Evolutionary conservation across 768 basidiomycete genomes (phyloP).

Genomic region (Hebeloma cylindrosporum): DNA sequence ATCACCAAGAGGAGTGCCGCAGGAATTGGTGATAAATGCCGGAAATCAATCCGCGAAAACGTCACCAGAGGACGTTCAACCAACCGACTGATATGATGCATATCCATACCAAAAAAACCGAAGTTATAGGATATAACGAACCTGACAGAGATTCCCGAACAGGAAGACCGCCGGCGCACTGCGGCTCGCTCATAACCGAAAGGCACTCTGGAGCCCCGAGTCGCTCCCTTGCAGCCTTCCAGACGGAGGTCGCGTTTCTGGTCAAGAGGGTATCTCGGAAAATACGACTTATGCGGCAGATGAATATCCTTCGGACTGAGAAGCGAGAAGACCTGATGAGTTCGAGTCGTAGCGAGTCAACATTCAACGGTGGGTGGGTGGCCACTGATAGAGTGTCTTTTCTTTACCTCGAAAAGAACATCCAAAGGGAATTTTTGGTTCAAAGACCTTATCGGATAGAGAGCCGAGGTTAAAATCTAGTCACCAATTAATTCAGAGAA

Average conservation of each 20-base stretch:
- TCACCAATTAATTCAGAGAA: no score
- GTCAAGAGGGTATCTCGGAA: conserved; percentile 22
- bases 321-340: conserved; percentile 22
- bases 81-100: no score
- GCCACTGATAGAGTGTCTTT: neutral
- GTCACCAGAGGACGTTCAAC: no score
- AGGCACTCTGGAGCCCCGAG: conserved; percentile 22
- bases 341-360: neutral
- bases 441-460: no score
- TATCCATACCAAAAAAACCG: neutral
- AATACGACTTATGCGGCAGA: conserved; percentile 24
- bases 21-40: no score
- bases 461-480: no score
- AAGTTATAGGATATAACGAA: neutral
- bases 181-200: conserved; percentile 23
- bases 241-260: conserved; percentile 18
- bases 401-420: conserved; percentile 25
- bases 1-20: no score
- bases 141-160: conserved; percentile 21
- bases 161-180: conserved; percentile 29
- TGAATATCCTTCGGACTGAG: conserved; percentile 26
- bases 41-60: no score
- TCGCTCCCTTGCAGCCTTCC: conserved; percentile 23
- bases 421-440: conserved; percentile 34
- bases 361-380: neutral